A percentile compares a stretch with the other conserved stretches of the same genome.
phyloP scores from a whole-genome alignment of 1,284 basidiomycete species.

The Microbotryum violaceum region DNA sequence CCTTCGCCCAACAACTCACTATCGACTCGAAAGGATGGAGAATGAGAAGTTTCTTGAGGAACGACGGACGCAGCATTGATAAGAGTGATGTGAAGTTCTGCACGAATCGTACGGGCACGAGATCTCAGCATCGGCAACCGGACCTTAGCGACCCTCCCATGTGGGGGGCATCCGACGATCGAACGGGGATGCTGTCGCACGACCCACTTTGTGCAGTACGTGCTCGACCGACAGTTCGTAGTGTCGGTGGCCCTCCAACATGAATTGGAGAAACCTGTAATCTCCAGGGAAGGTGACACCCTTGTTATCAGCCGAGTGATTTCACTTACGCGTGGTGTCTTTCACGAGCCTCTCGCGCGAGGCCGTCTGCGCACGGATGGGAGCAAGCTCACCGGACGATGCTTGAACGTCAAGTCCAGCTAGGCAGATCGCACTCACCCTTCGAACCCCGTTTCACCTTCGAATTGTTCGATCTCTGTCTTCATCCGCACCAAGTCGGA shows the following conservation, averaged over 20 bases:
- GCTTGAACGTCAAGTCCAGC: neutral
- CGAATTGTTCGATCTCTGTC: conserved; percentile 46
- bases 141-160: too few relatives aligned
- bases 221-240: conserved; percentile 45
- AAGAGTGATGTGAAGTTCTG: conserved; percentile 45
- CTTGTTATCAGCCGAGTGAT: neutral
- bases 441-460: conserved; percentile 46
- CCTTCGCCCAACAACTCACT: conserved; percentile 11
- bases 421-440: conserved; percentile 29
- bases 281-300: accelerated
- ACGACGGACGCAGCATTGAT: conserved; percentile 44
- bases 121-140: too few relatives aligned
- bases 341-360: too few relatives aligned
- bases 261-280: conserved; percentile 40
- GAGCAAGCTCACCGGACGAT: neutral
- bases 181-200: too few relatives aligned
- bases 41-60: conserved; percentile 43
- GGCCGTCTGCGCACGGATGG: too few relatives aligned
- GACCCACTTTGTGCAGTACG: conserved; percentile 39
- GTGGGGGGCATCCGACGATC: too few relatives aligned
- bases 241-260: conserved; percentile 44
- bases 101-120: too few relatives aligned
- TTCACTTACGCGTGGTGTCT: too few relatives aligned
- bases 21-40: conserved; percentile 41
- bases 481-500: conserved; percentile 46